Conservation (phyloP, 2,329 filamentous ascomycete genomes). For the Hawksworthiomyces lignivorus region DNA sequence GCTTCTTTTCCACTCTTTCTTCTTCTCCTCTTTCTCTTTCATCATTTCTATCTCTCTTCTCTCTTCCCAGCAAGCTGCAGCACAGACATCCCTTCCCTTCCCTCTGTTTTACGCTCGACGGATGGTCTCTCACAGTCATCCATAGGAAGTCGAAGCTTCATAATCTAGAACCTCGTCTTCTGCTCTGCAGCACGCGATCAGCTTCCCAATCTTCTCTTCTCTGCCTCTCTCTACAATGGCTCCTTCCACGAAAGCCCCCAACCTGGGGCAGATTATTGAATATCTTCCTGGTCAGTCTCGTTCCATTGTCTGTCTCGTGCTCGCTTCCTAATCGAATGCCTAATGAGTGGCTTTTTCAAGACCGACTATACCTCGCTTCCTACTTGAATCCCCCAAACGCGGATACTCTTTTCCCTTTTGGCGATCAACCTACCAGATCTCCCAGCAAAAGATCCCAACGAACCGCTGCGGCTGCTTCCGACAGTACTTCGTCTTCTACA, state of each 20-base stretch:
- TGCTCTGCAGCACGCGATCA: conserved; percentile 7
- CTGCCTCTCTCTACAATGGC: conserved; percentile 31
- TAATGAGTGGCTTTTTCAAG: conserved; percentile 41
- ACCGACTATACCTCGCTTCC: conserved; percentile 89
- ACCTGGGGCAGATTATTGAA: conserved; percentile 85
- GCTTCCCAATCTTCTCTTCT: background rate
- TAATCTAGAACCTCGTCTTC: background rate
- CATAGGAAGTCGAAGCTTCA: background rate
- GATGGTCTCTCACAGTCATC: background rate
- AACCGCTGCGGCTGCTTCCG: conserved; percentile 37
- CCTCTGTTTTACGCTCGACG: background rate
- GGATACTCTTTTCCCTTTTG: conserved; percentile 81
- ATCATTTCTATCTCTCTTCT: background rate
- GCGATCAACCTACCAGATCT: conserved; percentile 48
- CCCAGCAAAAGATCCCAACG: conserved; percentile 70
- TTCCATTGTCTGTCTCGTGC: background rate
- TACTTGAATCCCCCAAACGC: conserved; percentile 76
- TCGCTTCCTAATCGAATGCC: conserved; percentile 8
- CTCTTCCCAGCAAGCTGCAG: too few species aligned
- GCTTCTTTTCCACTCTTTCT: background rate
- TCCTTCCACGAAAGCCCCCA: conserved; percentile 44
- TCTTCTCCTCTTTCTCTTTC: background rate
- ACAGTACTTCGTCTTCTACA: background rate
- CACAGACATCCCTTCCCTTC: background rate
- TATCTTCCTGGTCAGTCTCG: conserved; percentile 76